These are phyloP conservation scores for Ceratocystis lukuohia DNA, from an alignment of 2,329 filamentous ascomycete species.

Conservation along the genomic window DNA sequence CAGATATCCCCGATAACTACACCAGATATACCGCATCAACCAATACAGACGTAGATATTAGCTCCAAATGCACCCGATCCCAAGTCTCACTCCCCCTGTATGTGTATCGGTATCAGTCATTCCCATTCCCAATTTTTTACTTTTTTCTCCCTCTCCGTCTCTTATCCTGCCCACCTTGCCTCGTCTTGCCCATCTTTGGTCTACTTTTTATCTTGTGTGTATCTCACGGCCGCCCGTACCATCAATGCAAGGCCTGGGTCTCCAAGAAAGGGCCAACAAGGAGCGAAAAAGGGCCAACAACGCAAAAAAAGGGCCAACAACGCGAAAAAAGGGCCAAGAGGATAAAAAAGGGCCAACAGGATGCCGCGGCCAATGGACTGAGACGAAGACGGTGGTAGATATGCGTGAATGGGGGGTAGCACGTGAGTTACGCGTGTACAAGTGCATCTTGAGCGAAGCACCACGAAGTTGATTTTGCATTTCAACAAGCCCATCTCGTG, in stretches of 20 bases:
- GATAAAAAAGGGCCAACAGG: not conserved
- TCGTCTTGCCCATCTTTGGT: not conserved
- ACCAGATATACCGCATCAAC: not conserved
- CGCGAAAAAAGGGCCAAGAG: not conserved
- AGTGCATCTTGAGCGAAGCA: not conserved
- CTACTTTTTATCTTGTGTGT: not conserved
- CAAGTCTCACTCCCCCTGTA: slow-evolving; percentile 7
- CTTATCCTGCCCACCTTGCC: not conserved
- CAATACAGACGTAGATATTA: not conserved
- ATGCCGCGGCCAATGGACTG: not conserved
- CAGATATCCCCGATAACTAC: not conserved
- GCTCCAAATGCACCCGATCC: not conserved
- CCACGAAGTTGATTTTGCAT: too few species aligned
- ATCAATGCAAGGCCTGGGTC: not conserved
- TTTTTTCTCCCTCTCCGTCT: not conserved
- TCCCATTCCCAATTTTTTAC: not conserved
- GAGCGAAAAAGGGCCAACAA: too few species aligned
- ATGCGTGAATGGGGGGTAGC: not conserved
- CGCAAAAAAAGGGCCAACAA: not conserved
- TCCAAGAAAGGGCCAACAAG: not conserved
- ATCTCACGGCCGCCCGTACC: not conserved
- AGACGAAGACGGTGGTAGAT: not conserved
- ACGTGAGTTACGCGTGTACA: not conserved
- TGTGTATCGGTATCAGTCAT: not conserved
- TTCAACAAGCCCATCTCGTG: too few species aligned